These are phyloP conservation scores for Elsinoe fawcettii DNA, from an alignment of 2,329 filamentous ascomycete genomes.

Conservation along the genomic window DNA sequence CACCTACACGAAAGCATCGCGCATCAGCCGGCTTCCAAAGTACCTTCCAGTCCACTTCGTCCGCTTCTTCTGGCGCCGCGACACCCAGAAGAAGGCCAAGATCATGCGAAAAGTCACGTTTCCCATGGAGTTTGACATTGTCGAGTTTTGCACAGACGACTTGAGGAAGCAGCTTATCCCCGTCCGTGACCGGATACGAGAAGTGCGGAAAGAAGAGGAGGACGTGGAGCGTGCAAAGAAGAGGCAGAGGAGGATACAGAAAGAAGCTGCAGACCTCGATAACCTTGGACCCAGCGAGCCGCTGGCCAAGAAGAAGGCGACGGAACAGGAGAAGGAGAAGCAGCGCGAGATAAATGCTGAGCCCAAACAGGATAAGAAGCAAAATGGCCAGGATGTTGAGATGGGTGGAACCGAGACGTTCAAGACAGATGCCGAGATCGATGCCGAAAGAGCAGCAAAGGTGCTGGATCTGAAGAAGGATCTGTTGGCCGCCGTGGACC, in stretches of 20 bases:
- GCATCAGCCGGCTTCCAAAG: constrained; percentile 82
- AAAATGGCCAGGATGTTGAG: constrained; percentile 58
- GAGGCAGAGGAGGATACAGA: constrained; percentile 67
- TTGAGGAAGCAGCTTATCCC: constrained; percentile 75
- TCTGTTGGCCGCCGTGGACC: constrained; percentile 67
- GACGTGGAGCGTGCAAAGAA: constrained; percentile 88
- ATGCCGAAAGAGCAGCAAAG: constrained; percentile 70
- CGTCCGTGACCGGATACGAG: constrained; percentile 91
- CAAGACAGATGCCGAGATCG: constrained; percentile 91
- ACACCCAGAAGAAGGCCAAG: constrained; percentile 96
- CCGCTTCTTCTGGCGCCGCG: constrained; percentile 94
- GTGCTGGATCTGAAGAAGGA: constrained; percentile 81
- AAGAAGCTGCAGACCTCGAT: constrained; percentile 46
- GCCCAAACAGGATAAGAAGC: constrained; percentile 39
- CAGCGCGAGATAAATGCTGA: constrained; percentile 33
- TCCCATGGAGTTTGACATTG: constrained; percentile 81
- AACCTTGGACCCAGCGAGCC: constrained; percentile 50
- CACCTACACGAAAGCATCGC: constrained; percentile 81
- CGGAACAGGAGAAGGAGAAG: constrained; percentile 53
- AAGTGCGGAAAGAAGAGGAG: constrained; percentile 89
- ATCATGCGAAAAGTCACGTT: constrained; percentile 99
- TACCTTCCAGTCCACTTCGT: constrained; percentile 97
- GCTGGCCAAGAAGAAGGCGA: constrained; percentile 82
- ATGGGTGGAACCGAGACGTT: constrained; percentile 76
- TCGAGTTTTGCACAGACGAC: constrained; percentile 92